Base-by-base conservation (phyloP, 106 monocot species). In the Dioscorea dumetorum region DNA sequence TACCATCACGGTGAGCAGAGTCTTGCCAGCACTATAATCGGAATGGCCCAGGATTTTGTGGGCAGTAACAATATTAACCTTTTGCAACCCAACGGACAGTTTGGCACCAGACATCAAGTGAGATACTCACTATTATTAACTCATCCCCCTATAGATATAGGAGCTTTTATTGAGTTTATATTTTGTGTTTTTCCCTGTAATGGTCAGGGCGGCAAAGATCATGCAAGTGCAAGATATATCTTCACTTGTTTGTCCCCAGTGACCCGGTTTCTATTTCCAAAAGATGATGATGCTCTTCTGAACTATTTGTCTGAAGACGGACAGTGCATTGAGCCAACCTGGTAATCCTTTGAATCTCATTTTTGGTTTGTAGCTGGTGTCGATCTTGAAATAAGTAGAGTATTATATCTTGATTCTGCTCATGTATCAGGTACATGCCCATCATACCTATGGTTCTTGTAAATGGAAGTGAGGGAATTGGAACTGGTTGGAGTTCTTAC, bases 401-500 rank as follows among this genome's bases (percentile, higher is more conserved):
- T 28, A 28, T 28, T 28, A 28, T 28, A 28, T 3, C 1, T 1
- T 41, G 12, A 22, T 49, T 32, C 24, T 33, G 23, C 12, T 31
- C 17, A 60, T 49, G 32, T 57, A 8, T 52, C 48, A 97, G 97
- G 97, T 99, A 99, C 69, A 73, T 84, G 74, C 97, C 97, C 12
- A 87, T 91, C 41, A 76, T 97, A 51, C 91, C 91, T 2, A 82
- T 82, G 86, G 91, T 97, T 64, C 70, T 97, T n/a, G 82, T 95
- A 31, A 95, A 95, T 63, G 95, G 95, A 71, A 91, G 91, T 72
- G 95, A 95, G 77, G 97, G 97, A 17, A 99, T 99, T 78, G 97
- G 97, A 61, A 99, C 97, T 58, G 97, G 97, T 21, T 99, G 97
- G 97, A 99, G 97, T 64, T 85, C 92, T 24, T 99, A 76, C 48